Evolutionary conservation across 306 rosid species (phyloP).

Genomic region (Vachellia collinsii): DNA sequence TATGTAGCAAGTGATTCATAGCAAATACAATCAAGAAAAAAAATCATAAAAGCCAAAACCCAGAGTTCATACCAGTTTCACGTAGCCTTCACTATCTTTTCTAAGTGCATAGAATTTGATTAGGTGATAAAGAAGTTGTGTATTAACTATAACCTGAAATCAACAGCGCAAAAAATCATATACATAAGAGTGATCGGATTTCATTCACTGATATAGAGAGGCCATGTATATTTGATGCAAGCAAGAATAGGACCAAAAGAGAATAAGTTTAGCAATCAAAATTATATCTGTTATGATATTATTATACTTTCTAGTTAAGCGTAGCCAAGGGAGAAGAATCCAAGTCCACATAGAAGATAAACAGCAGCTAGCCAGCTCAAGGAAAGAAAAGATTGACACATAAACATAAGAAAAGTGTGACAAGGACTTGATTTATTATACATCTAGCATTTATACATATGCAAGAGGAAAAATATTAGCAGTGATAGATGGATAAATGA

Average conservation of each 20-base stretch:
- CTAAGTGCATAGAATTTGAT: constrained; percentile 95
- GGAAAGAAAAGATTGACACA: too few relatives aligned
- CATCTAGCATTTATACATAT: too few relatives aligned
- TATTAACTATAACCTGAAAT: constrained; percentile 94
- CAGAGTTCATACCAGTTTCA: constrained; percentile 74
- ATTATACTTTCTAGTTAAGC: too few relatives aligned
- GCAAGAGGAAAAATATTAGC: too few relatives aligned
- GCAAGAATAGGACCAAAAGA: constrained; percentile 18
- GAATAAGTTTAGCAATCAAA: constrained; percentile 16
- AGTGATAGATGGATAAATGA: too few relatives aligned
- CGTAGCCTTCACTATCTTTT: constrained; percentile 99
- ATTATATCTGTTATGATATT: background rate
- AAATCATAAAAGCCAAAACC: constrained; percentile 7
- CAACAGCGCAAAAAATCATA: constrained; percentile 34
- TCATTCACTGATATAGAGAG: constrained; percentile 4
- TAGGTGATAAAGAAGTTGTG: constrained; percentile 95
- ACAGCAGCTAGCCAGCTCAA: too few relatives aligned
- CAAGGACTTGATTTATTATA: too few relatives aligned
- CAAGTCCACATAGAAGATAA: too few relatives aligned
- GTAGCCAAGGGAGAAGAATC: too few relatives aligned
- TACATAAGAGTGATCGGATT: background rate
- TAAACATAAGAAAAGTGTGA: too few relatives aligned
- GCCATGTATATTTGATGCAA: constrained; percentile 14
- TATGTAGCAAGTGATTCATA: constrained; percentile 5
- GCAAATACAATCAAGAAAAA: constrained; percentile 12